A percentile compares a stretch with the other conserved stretches of the same genome.
phyloP scores from a whole-genome alignment of 352 stramenopile species.

The Globisporangium spiculum region DNA sequence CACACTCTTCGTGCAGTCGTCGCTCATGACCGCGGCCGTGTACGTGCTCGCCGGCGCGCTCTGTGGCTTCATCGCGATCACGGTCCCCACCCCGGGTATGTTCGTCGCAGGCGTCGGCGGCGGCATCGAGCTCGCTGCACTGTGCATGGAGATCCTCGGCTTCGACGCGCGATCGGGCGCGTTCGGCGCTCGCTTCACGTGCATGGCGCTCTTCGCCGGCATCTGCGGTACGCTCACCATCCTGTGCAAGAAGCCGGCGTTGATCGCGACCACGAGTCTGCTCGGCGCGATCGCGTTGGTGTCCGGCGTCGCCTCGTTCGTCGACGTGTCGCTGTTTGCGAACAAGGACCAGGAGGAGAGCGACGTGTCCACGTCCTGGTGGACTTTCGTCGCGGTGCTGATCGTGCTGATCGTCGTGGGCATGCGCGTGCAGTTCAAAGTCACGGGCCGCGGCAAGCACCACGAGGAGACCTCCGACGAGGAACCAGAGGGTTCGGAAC shows the following conservation, averaged over 20 bases:
- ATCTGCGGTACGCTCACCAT: neutral
- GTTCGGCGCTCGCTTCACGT: neutral
- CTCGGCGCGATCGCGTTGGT: neutral
- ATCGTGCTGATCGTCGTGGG: neutral
- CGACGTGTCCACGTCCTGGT: neutral
- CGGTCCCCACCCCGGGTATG: neutral
- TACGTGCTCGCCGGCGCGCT: neutral
- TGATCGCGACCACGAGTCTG: neutral
- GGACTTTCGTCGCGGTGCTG: neutral
- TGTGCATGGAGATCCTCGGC: neutral
- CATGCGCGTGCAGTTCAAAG: constrained; percentile 12
- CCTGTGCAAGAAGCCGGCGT: neutral
- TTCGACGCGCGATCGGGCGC: neutral
- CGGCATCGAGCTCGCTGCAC: neutral
- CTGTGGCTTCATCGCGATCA: neutral
- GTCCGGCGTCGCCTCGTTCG: neutral
- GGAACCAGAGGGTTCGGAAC: constrained; percentile 27
- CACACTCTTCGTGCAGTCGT: neutral
- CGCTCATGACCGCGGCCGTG: neutral
- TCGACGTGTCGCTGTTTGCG: neutral
- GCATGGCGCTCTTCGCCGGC: neutral
- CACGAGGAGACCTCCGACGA: constrained; percentile 27
- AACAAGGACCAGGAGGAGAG: neutral
- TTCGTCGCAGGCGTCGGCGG: neutral
- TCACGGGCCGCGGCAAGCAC: constrained; percentile 30